Evolutionary conservation across 108 stramenopile genomes (phyloP), one percentile per base, ranked within the genome.

Genomic region (Skeletonema tropicum): DNA sequence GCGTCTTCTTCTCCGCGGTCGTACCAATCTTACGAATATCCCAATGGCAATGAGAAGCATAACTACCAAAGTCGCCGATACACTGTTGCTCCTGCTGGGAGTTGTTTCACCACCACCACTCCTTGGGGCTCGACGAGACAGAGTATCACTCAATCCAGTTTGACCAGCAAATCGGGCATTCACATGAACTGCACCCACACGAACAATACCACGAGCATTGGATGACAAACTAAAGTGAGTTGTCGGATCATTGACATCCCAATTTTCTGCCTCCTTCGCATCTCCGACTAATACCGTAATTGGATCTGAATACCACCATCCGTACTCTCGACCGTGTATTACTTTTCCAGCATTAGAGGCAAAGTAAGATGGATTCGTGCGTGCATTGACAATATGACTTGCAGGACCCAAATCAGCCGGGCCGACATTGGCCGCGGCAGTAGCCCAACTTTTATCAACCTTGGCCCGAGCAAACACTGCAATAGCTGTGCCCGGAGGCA

Each of bases 341-440:
- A 71, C 59, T 41, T 84, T 80, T 12, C 83, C 83, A 3, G 66
- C 79, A 57, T 80, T 80, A 7, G 75, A 66, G 23, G 78, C 78
- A 38, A 42, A 64, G 33, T 83, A 79, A 21, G 68, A 64, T 66
- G 88, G 74, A 64, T 90, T 90, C 5, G 86, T 91, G 2, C 93
- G 68, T 36, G 86, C 89, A 68, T 91, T 94, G 57, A 89, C 91
- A 35, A 89, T 65, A 64, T 94, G 93, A 64, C 87, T 86, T 57
- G 81, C 73, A 0, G 90, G 87, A 67, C 77, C 73, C 4, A 82
- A 19, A 17, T 63, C 57, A 10, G 61, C 46, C n/a, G 84, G 80
- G 19, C 48, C 70, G 21, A 71, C 73, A 33, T 62, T 75, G 11
- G 41, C 19, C 6, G 76, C 60, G 9, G 66, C 46, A 29, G 71